A percentile compares a stretch with the other conserved stretches of the same genome.
These are phyloP conservation scores for Waltergamsia citrina DNA, from an alignment of 2,329 filamentous ascomycete species.

Conservation along the genomic window DNA sequence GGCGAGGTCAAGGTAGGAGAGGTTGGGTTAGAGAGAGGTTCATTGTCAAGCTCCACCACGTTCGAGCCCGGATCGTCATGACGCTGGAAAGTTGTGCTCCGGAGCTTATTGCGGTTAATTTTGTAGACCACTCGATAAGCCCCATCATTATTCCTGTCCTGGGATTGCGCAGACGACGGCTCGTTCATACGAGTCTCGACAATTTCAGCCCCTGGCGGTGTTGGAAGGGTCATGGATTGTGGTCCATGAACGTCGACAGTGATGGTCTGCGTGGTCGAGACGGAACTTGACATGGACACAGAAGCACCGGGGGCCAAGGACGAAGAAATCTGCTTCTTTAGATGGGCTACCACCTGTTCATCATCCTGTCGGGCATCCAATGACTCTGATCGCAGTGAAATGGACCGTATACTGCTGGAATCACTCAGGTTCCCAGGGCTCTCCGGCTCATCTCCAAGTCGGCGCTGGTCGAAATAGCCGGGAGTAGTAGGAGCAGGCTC, in stretches of 20 bases:
- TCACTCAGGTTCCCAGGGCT: not conserved
- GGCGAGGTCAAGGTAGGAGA: not conserved
- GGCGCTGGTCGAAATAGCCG: too few species aligned
- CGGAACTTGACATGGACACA: conserved; percentile 51
- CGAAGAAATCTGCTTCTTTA: conserved; percentile 44
- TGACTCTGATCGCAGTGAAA: not conserved
- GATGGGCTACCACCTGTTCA: conserved; percentile 30
- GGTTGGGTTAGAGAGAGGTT: too few species aligned
- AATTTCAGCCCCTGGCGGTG: conserved; percentile 49
- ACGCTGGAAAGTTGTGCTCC: conserved; percentile 27
- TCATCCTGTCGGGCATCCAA: conserved; percentile 16
- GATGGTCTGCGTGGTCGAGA: conserved; percentile 52
- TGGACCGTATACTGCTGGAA: not conserved
- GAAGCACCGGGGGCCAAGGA: conserved; percentile 45
- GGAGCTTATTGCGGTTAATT: conserved; percentile 42
- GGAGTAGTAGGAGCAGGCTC: too few species aligned
- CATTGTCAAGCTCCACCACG: conserved; percentile 16
- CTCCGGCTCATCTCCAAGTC: not conserved
- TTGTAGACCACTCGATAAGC: conserved; percentile 49
- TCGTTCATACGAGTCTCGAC: conserved; percentile 37
- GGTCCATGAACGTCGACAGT: conserved; percentile 52
- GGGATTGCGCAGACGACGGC: conserved; percentile 5
- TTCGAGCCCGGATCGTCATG: conserved; percentile 17
- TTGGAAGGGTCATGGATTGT: conserved; percentile 37
- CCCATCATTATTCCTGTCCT: conserved; percentile 4